These are phyloP conservation scores for Diaporthe destruens DNA, from an alignment of 2,329 filamentous ascomycete species.

Conservation along the genomic window DNA sequence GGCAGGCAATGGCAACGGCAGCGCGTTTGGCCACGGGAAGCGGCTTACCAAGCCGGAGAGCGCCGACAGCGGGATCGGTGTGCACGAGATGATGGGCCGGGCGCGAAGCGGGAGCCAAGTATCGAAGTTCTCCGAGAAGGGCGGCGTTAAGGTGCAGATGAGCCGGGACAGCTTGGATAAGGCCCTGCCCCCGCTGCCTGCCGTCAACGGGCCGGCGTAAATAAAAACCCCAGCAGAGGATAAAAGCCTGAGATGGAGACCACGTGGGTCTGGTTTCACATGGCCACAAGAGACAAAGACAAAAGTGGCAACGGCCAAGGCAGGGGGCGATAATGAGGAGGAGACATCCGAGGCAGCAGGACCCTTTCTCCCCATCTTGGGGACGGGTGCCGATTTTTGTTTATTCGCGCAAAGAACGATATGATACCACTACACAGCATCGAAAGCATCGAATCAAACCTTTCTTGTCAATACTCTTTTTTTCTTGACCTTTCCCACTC, in stretches of 20 bases:
- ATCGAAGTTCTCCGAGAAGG: conserved; percentile 46
- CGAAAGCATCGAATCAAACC: conserved; percentile 41
- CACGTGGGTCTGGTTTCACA: conserved; percentile 43
- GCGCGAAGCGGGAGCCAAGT: conserved; percentile 46
- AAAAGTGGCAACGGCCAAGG: conserved; percentile 5
- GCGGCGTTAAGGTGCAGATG: conserved; percentile 52
- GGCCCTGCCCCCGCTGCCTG: conserved; percentile 68
- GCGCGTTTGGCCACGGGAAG: conserved; percentile 28
- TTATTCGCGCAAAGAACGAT: conserved; percentile 41
- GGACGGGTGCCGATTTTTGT: conserved; percentile 29
- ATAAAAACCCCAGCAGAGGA: no score
- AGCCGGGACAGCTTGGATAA: conserved; percentile 72
- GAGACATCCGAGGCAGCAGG: conserved; percentile 30
- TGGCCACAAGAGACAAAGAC: background rate
- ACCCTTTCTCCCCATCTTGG: background rate
- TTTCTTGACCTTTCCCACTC: background rate
- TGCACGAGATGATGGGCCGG: conserved; percentile 46
- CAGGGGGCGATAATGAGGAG: conserved; percentile 31
- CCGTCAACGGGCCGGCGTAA: conserved; percentile 42
- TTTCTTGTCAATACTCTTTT: conserved; percentile 40
- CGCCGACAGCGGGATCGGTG: conserved; percentile 62
- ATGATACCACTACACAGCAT: conserved; percentile 44
- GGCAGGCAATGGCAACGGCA: conserved; percentile 37
- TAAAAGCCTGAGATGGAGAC: background rate
- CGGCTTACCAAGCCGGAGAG: conserved; percentile 58